phyloP scores from a whole-genome alignment of 208 protist species.

The Trichomonas vaginalis region DNA sequence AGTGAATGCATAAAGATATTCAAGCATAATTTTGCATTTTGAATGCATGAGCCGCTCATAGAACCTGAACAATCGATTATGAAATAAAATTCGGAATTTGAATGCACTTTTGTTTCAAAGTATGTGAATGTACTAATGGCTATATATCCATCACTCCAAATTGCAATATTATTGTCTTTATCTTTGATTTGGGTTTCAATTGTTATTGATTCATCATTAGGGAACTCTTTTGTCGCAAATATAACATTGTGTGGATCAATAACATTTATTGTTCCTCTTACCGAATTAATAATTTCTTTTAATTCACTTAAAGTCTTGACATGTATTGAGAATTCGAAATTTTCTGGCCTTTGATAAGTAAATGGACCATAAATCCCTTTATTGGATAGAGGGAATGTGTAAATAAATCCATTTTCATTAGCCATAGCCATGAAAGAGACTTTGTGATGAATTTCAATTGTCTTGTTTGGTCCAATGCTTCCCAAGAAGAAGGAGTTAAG shows the following conservation, averaged over 20 bases:
- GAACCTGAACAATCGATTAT: background rate
- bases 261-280: background rate
- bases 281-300: background rate
- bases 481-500: background rate
- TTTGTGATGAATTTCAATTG: background rate
- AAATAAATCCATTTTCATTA: too few relatives aligned
- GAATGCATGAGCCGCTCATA: background rate
- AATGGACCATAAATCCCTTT: background rate
- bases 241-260: background rate
- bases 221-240: background rate
- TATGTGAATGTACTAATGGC: background rate
- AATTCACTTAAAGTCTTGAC: background rate
- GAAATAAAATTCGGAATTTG: background rate
- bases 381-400: background rate
- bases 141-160: background rate
- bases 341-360: background rate
- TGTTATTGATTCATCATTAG: background rate
- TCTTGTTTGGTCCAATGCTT: background rate
- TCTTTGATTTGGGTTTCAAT: background rate
- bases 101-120: background rate
- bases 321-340: background rate
- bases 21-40: background rate
- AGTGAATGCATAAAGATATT: background rate
- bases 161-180: background rate
- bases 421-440: background rate